Conservation (phyloP, 31 red algal genomes). For the Porphyra umbilicalis region DNA sequence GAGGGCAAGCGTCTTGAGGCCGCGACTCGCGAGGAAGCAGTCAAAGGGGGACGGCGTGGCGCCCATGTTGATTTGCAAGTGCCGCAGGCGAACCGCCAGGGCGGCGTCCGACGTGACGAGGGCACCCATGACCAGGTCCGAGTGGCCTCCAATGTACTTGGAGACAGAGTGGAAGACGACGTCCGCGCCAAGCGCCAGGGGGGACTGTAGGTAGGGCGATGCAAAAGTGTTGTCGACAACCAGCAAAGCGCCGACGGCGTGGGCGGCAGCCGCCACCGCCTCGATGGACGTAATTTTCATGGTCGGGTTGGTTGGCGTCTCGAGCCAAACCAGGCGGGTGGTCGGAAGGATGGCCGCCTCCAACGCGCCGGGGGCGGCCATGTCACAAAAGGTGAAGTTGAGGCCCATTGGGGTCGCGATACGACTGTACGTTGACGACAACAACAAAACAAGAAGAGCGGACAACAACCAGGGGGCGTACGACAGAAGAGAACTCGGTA, state of each 20-base stretch:
- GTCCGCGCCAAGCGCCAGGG: conserved; percentile 31
- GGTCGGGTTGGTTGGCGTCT: conserved; percentile 62
- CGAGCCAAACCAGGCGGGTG: conserved; percentile 41
- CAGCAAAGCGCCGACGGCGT: conserved; percentile 2
- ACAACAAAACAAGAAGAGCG: not conserved
- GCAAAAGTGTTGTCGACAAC: conserved; percentile 71
- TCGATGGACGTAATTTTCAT: conserved; percentile 35
- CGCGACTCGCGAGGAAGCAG: conserved; percentile 36
- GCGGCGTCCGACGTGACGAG: conserved; percentile 13
- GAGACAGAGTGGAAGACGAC: conserved; percentile 35
- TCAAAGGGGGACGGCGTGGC: conserved; percentile 20
- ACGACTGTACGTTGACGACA: not conserved
- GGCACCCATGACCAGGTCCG: conserved; percentile 48
- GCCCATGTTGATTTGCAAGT: conserved; percentile 29
- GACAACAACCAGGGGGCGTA: too few relatives aligned
- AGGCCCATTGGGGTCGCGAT: conserved; percentile 11
- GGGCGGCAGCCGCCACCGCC: conserved; percentile 5
- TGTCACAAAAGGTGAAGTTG: conserved; percentile 28
- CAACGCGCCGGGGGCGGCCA: conserved; percentile 3
- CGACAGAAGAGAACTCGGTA: too few relatives aligned
- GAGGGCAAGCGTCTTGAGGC: conserved; percentile 47
- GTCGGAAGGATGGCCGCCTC: not conserved
- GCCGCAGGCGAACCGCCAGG: conserved; percentile 9
- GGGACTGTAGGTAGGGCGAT: conserved; percentile 26
- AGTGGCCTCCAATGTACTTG: conserved; percentile 65